Percentiles rank a stretch among this genome's conserved stretches.
Evolutionary conservation across 2,329 filamentous ascomycete genomes (phyloP).

Genomic region (Cytospora schulzeri): DNA sequence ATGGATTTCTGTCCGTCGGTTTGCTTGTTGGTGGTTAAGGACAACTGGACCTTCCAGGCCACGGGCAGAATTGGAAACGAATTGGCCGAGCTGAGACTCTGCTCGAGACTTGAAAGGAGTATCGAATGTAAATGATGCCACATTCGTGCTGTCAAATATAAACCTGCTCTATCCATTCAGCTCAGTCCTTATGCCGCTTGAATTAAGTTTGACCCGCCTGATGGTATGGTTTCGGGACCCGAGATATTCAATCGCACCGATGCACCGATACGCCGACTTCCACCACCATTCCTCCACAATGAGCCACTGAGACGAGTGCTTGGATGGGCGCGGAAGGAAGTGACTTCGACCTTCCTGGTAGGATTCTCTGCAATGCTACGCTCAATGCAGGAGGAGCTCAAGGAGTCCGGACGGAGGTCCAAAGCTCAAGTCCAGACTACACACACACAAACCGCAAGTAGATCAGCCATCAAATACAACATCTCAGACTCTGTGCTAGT

Average conservation of each 20-base stretch:
- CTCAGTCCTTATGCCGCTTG: background rate
- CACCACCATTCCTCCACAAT: background rate
- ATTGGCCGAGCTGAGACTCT: too few species aligned
- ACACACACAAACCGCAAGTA: too few species aligned
- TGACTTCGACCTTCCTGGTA: background rate
- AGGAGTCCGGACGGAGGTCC: background rate
- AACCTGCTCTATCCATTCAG: background rate
- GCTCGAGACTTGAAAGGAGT: background rate
- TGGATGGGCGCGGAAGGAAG: background rate
- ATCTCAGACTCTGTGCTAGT: too few species aligned
- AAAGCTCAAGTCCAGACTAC: background rate
- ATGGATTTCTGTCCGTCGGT: background rate
- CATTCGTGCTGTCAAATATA: background rate
- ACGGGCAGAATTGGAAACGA: too few species aligned
- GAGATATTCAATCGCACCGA: background rate
- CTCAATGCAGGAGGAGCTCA: constrained; percentile 11
- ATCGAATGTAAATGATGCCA: background rate
- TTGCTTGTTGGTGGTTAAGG: too few species aligned
- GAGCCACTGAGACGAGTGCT: background rate
- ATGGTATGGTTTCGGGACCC: constrained; percentile 16
- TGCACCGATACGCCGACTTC: background rate
- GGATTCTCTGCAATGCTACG: constrained; percentile 7
- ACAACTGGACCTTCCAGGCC: too few species aligned
- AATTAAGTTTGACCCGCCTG: background rate
- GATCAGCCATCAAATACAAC: too few species aligned